Evolutionary conservation across 2,329 filamentous ascomycete genomes (phyloP).

Genomic region (Monosporascus sp.): DNA sequence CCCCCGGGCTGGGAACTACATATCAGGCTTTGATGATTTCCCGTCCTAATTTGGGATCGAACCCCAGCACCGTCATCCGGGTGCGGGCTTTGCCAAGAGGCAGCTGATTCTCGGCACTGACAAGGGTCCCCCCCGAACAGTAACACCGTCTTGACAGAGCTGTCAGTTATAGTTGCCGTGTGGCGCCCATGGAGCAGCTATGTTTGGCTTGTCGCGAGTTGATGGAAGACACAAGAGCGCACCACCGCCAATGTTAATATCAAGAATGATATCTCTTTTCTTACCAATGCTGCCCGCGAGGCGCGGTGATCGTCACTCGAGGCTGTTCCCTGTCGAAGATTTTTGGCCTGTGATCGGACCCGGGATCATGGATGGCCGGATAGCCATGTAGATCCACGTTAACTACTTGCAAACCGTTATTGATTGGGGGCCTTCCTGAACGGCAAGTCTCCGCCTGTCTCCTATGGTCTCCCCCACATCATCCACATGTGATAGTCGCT

Average conservation of each 20-base stretch:
- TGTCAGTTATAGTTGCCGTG: conserved; percentile 14
- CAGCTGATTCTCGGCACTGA: no score
- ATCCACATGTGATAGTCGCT: no score
- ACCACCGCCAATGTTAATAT: not conserved
- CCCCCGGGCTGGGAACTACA: no score
- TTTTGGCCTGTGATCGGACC: conserved; percentile 12
- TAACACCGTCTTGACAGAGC: no score
- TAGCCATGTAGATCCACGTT: not conserved
- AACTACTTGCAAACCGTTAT: no score
- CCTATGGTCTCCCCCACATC: no score
- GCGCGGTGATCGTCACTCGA: not conserved
- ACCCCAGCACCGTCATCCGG: no score
- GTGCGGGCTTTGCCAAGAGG: no score
- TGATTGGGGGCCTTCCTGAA: no score
- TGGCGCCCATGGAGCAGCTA: conserved; percentile 14
- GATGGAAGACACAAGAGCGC: not conserved
- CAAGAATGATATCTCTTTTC: not conserved
- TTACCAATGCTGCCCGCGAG: not conserved
- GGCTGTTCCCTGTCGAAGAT: not conserved
- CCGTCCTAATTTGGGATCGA: no score
- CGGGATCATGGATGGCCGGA: conserved; percentile 11
- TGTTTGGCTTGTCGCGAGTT: conserved; percentile 20
- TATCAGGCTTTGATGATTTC: no score
- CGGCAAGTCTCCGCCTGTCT: no score
- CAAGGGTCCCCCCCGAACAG: not conserved